A percentile compares a stretch with the other conserved stretches of the same genome.
Conservation (phyloP, 148 eudicot species). For the Rhododendron williamsianum region DNA sequence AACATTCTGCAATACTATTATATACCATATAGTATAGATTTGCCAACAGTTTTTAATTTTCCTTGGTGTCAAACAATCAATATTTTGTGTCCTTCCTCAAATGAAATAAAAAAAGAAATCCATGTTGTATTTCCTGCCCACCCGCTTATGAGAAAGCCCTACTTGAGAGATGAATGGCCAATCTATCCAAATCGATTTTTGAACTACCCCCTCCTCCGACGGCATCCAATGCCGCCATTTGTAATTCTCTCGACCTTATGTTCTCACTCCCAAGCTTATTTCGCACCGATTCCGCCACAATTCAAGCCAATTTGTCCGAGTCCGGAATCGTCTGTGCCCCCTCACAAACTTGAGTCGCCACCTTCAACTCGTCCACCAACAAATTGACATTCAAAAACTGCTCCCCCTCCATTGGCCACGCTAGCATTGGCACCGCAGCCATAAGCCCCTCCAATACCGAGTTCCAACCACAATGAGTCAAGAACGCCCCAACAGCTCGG, state of each 20-base stretch:
- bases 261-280: neutral
- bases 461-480: conserved; percentile 31
- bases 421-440: conserved; percentile 51
- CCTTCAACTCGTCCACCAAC: conserved; percentile 46
- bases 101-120: too few relatives aligned
- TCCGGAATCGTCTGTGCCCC: conserved; percentile 49
- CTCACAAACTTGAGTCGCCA: conserved; percentile 34
- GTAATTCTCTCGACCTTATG: conserved; percentile 15
- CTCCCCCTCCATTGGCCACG: conserved; percentile 75
- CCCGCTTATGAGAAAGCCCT: neutral
- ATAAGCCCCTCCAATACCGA: conserved; percentile 51
- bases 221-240: conserved; percentile 18
- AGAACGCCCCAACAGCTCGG: too few relatives aligned
- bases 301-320: conserved; percentile 31
- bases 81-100: too few relatives aligned
- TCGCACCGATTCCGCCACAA: neutral
- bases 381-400: conserved; percentile 51
- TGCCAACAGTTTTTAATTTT: too few relatives aligned
- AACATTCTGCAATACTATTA: too few relatives aligned
- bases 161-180: conserved; percentile 12
- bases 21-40: too few relatives aligned
- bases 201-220: conserved; percentile 28
- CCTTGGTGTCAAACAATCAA: too few relatives aligned
- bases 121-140: too few relatives aligned
- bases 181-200: conserved; percentile 12